Evolutionary conservation across 2,329 filamentous ascomycete species (phyloP), one percentile per base, ranked within the genome.

Genomic region (Aureobasidium leucospermi): DNA sequence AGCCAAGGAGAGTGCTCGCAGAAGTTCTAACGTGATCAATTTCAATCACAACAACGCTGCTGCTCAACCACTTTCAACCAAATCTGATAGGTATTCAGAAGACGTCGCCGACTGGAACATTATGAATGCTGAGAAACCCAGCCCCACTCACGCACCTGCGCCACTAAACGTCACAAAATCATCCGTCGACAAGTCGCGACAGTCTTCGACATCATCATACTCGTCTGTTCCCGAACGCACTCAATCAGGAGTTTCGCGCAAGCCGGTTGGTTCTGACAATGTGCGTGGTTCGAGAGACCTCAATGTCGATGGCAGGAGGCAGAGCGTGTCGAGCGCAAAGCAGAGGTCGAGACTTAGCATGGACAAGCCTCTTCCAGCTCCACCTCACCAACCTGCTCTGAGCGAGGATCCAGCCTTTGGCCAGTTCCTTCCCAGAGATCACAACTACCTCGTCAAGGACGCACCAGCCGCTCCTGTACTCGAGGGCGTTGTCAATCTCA

Each of bases 61-160:
- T 6, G 32, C 41, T 38, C 52, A 57, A 32, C 52, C 52, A 46
- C 52, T 57, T n/a, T 57, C 52, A 29, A 7, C 2, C 23, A 45
- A 32, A 57, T 43, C 61, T 31, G 60, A 59, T 48, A 61, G 61
- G 16, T 85, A 82, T 64, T 82, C 81, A 15, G 84, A 86, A 67
- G 83, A 86, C 66, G 82, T 86, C 1, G 84, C 83, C 1, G 82
- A 85, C 63, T 76, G 85, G 36, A 87, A 87, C 62, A 73, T 83
- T 36, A 48, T 47, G 32, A 45, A 55, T 6, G 29, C 47, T 70
- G 45, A 60, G 28, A 59, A 51, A 19, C 59, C 45, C 59, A 43
- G 23, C 16, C 36, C 58, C 11, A 31, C 38, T 32, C 56, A 64
- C n/a, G 29, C 51, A 1, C 59, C 63, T 32, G 46, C 52, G 19